Conservation (phyloP, 176 grass and related monocot genomes). For the Eragrostis curvula region DNA sequence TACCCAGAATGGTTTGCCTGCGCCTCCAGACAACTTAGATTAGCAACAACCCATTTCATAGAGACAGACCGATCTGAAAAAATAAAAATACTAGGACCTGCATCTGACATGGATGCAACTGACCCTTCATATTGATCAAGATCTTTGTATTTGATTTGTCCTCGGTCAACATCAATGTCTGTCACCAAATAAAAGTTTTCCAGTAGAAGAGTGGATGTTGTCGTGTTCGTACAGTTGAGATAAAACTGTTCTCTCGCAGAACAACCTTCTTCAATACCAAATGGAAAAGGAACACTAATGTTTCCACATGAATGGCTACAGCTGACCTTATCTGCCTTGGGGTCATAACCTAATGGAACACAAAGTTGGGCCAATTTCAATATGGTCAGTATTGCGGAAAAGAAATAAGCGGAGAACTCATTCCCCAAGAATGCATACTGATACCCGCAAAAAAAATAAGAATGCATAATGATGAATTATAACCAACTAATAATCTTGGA, state of each 20-base stretch:
- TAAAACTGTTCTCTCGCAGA: background rate
- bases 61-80: background rate
- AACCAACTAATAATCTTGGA: too few relatives aligned
- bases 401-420: background rate
- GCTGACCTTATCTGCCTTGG: background rate
- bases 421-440: too few relatives aligned
- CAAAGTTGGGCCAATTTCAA: background rate
- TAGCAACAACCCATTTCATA: conserved; percentile 1
- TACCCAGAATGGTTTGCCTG: background rate
- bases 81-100: background rate
- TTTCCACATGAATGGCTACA: background rate
- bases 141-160: background rate
- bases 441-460: too few relatives aligned
- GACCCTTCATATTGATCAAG: background rate
- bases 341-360: background rate
- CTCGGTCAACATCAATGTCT: background rate
- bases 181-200: background rate
- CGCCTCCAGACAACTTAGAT: conserved; percentile 6
- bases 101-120: background rate
- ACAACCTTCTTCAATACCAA: conserved; percentile 13
- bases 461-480: too few relatives aligned
- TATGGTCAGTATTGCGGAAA: too few relatives aligned
- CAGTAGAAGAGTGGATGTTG: background rate
- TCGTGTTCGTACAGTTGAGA: conserved; percentile 21
- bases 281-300: background rate